Base-by-base conservation (phyloP, 441 rosid species). In the Erysimum cheiri region DNA sequence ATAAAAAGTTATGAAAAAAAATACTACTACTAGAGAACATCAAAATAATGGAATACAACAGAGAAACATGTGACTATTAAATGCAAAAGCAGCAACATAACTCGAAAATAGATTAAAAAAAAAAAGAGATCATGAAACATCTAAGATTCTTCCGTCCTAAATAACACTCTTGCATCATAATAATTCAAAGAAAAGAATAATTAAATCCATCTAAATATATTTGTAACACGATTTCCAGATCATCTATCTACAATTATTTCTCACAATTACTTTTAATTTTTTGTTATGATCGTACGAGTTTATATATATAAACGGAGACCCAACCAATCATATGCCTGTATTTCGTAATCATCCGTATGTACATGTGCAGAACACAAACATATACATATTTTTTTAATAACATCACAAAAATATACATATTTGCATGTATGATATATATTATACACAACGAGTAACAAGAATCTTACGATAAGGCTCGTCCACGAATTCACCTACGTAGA, bases 31-130 rank as follows among this genome's bases (percentile, higher is more conserved):
- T 32, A 36, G 24, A 46, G 19, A 12, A 17, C 44, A 43, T 53
- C 28, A 67, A 17, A 60, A 60, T 68, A 53, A 67, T 53, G 52
- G 55, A 53, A 19, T 40, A 43, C 67, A 68, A 36, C 57, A 67
- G 47, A 74, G 64, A 68, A 74, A 67, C 73, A 68, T 68, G 69
- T 73, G 77, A 73, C 72, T 39, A 73, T 41, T 67, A 67, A 73
- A 73, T 73, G 77, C 63, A 67, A 67, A 73, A 67, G 49, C 77
- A 60, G 68, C 56, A 46, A 68, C 46, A 28, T 43, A 26, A 43
- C 64, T 53, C 39, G 50, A 17, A 67, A 46, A 60, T 28, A 59
- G 8, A 39, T 14, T n/a, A n/a, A n/a, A n/a, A 14, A 22, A 24
- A 13, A 1, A 57, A 29, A 29, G 15, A 52, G 15, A 52, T 40